Base-by-base conservation (phyloP, 768 basidiomycete species). In the Mycena leptocephala region DNA sequence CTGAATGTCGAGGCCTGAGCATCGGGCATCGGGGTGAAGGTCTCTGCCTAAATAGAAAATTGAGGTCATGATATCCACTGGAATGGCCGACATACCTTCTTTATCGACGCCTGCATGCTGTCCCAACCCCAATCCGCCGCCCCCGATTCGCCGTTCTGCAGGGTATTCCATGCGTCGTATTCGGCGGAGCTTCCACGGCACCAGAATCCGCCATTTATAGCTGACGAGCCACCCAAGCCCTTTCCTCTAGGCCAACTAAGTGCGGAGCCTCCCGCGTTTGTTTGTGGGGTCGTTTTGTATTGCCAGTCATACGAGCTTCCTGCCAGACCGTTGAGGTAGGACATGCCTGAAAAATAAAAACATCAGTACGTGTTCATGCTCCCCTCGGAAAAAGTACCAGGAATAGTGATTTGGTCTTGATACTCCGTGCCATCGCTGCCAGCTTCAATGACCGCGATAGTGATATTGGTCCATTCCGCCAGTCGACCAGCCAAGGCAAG, bases 61-160 rank as follows among this genome's bases (percentile, higher is more conserved):
- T 59, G 14, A 39, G 66, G 2, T 2, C 6, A 58, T 11, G 5
- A 24, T 32, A 18, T 14, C 14, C n/a, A 5, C 18, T 20, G 46
- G 32, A 39, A 30, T 20, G 10, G 26, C 26, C 3, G 9, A 26
- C 59, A 16, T 48, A 79, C 79, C 66, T 86, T 84, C 63, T 81
- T 82, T 74, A 86, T 85, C 39, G 77, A 79, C 11, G 66, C 46
- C 63, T 82, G 83, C 77, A 85, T 80, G 10, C 68, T 74, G n/a
- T 82, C 67, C 84, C 84, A 86, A 28, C 80, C 82, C 84, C 85
- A 86, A n/a, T 79, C 74, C 10, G 80, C 72, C 43, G 72, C 76
- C 2, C 75, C 78, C 11, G 74, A 37, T 28, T 41, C 46, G 14
- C 68, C 68, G 30, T 75, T 73, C 66, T 78, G 77, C 20, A 85